Conservation (phyloP, 306 rosid species). For the Fragaria nilgerrensis region DNA sequence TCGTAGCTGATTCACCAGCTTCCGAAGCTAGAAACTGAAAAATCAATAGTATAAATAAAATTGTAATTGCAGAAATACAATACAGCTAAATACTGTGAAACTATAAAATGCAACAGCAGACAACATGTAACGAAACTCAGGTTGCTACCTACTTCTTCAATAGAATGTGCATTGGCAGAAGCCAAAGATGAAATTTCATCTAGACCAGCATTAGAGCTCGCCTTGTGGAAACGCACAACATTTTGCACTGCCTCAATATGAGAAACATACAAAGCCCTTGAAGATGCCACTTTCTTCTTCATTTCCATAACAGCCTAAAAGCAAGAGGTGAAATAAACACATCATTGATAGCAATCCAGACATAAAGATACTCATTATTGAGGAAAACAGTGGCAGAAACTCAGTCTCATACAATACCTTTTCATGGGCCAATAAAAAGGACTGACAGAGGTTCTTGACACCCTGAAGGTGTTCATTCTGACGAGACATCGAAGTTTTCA, state of each 20-base stretch:
- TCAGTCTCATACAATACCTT: slow-evolving; percentile 43
- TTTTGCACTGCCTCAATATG: slow-evolving; percentile 84
- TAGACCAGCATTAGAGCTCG: slow-evolving; percentile 66
- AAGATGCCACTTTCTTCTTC: slow-evolving; percentile 56
- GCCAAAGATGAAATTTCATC: slow-evolving; percentile 66
- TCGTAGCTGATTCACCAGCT: slow-evolving; percentile 47
- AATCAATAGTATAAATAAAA: background rate
- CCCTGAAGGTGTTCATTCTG: slow-evolving; percentile 78
- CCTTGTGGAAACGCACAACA: slow-evolving; percentile 85
- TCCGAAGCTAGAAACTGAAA: slow-evolving; percentile 70
- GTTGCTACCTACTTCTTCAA: slow-evolving; percentile 62
- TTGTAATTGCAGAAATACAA: background rate
- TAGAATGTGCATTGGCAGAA: slow-evolving; percentile 57
- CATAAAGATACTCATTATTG: background rate
- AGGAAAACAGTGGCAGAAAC: background rate
- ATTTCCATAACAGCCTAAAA: slow-evolving; percentile 60
- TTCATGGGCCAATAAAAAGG: slow-evolving; percentile 63
- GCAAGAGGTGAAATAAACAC: background rate
- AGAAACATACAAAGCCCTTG: slow-evolving; percentile 57
- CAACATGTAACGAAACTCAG: background rate
- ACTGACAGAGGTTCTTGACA: slow-evolving; percentile 63
- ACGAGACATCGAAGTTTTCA: slow-evolving; percentile 54
- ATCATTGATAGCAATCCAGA: background rate
- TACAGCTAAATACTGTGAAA: background rate
- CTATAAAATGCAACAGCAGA: background rate